Evolutionary conservation across 2,329 filamentous ascomycete species (phyloP), one percentile per base, ranked within the genome.

Genomic region (Penicillium sp.): DNA sequence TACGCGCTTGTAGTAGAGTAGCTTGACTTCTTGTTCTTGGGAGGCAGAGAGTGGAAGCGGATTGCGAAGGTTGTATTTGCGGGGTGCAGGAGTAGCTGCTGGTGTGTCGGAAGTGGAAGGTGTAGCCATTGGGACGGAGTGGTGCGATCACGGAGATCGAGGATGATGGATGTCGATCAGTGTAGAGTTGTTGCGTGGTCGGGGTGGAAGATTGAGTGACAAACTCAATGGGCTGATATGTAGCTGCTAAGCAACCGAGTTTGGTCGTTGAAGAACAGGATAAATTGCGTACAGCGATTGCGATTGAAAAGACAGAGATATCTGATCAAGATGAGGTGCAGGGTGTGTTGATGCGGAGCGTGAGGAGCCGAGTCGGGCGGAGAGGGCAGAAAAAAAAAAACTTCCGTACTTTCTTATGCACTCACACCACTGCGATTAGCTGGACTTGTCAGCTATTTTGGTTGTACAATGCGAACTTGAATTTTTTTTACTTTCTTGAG

Each of bases 31-130:
- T 4, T 85, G 80, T 80, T 95, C 90, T 74, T 95, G 90, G 22
- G 86, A 82, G 11, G 90, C 85, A 25, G 90, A 92, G 54, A 97
- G 81, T 26, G 92, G 92, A 42, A 96, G 79, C 15, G 92, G 92
- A 69, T 93, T 94, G 64, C 85, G 83, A 47, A 79, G 70, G 59
- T 78, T 71, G 67, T 69, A 77, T 64, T 67, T 64, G 54, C 54
- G 58, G 20, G 62, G 52, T 37, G 58, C 44, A 31, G 53, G 29
- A 31, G 54, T 46, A 40, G 60, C 54, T 57, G 64, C 57, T 45
- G 66, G 58, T 7, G 63, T 48, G 53, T 66, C 62, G 18, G 68
- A 62, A 46, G 61, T 53, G 35, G 63, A 60, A 47, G 61, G 55
- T 49, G 66, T 63, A 49, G 59, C 55, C 62, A 65, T 64, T 60